phyloP scores from a whole-genome alignment of 768 basidiomycete species.

The Boletus rubropictus region DNA sequence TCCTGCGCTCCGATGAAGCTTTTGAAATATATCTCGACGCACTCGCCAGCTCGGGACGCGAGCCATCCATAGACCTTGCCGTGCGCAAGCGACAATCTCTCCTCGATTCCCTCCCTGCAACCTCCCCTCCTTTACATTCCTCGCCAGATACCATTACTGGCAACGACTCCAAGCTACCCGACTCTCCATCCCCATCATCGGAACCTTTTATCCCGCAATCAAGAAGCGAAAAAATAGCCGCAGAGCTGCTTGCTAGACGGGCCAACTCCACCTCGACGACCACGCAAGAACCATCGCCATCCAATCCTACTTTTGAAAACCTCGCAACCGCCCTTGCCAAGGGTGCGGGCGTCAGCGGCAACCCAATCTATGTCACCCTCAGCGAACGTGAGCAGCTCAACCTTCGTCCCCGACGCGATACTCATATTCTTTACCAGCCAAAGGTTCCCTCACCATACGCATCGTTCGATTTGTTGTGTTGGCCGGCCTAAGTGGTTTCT shows the following conservation, averaged over 20 bases:
- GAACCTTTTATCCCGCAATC: conserved; percentile 20
- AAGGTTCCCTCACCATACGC: conserved; percentile 60
- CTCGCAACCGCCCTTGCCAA: conserved; percentile 38
- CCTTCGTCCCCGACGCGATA: neutral
- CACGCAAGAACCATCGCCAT: conserved; percentile 8
- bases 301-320: conserved; percentile 37
- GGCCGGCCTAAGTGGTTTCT: conserved; percentile 55
- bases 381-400: conserved; percentile 60
- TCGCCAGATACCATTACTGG: conserved; percentile 14
- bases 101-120: conserved; percentile 36
- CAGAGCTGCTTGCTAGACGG: conserved; percentile 33
- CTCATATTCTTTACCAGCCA: conserved; percentile 40
- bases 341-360: conserved; percentile 39
- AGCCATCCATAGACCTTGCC: conserved; percentile 54
- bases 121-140: neutral
- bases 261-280: conserved; percentile 8
- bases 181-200: conserved; percentile 10
- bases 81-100: conserved; percentile 66
- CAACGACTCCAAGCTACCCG: conserved; percentile 11
- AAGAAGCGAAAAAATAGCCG: conserved; percentile 39
- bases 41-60: conserved; percentile 53
- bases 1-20: conserved; percentile 63
- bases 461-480: conserved; percentile 58
- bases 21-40: conserved; percentile 74
- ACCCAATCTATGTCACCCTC: conserved; percentile 77